These are phyloP conservation scores for Aureobasidium sp. DNA, from an alignment of 2,329 filamentous ascomycete species.

Conservation along the genomic window DNA sequence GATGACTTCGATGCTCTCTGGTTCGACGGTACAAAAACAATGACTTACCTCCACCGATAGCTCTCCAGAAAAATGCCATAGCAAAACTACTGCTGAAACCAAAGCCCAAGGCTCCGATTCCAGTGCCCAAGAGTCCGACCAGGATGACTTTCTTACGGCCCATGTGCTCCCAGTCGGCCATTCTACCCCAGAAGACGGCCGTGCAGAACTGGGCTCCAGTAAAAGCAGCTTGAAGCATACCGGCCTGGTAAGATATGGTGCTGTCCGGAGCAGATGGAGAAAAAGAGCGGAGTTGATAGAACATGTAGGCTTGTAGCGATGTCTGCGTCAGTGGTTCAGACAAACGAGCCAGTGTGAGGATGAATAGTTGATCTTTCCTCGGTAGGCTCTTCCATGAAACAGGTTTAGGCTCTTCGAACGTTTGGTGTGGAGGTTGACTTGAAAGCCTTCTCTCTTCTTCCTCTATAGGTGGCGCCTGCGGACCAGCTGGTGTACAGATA, in stretches of 20 bases:
- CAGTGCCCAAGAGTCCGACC: constrained; percentile 64
- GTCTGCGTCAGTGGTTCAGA: constrained; percentile 78
- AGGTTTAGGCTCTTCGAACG: constrained; percentile 32
- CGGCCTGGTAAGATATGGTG: constrained; percentile 67
- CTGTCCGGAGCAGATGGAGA: constrained; percentile 43
- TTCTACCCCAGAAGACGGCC: constrained; percentile 70
- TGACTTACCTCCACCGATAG: constrained; percentile 48
- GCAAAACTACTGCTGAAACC: constrained; percentile 58
- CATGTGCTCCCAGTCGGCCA: constrained; percentile 51
- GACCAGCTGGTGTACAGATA: not conserved
- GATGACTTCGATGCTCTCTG: not conserved
- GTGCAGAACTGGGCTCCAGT: constrained; percentile 75
- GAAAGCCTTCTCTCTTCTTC: constrained; percentile 15
- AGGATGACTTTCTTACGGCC: constrained; percentile 73
- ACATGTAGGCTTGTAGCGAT: constrained; percentile 70
- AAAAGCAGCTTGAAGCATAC: constrained; percentile 69
- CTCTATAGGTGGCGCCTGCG: not conserved
- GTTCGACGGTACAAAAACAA: not conserved
- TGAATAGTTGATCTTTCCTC: constrained; percentile 64
- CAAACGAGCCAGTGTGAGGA: constrained; percentile 68
- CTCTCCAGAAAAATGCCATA: constrained; percentile 55
- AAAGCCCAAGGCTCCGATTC: constrained; percentile 57
- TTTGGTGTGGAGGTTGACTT: not conserved
- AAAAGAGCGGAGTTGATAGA: constrained; percentile 81
- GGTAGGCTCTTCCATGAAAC: constrained; percentile 67